A percentile compares a stretch with the other conserved stretches of the same genome.
Conservation (phyloP, 2,329 filamentous ascomycete genomes). For the Grosmannia clavigera region DNA sequence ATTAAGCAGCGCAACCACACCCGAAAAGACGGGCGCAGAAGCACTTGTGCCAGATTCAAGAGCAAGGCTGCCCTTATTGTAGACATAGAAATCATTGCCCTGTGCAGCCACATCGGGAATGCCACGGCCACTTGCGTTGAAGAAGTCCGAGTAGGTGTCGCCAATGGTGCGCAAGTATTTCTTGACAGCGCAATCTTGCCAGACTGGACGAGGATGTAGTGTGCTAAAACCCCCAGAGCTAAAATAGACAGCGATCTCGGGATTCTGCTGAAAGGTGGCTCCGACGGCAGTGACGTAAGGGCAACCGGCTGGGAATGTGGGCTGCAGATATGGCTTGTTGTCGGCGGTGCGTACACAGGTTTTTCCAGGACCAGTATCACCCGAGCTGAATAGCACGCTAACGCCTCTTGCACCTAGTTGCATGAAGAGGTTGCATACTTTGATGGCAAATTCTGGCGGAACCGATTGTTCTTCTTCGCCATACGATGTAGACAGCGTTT, state of each 20-base stretch:
- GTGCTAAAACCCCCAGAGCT: constrained; percentile 34
- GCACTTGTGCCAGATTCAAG: constrained; percentile 22
- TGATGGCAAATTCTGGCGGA: constrained; percentile 46
- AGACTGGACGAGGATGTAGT: constrained; percentile 28
- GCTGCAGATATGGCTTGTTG: constrained; percentile 20
- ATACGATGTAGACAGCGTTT: constrained; percentile 53
- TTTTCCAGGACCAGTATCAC: constrained; percentile 50
- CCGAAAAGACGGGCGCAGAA: constrained; percentile 27
- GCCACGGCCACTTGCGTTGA: constrained; percentile 30
- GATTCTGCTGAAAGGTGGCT: constrained; percentile 30
- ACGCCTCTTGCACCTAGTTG: constrained; percentile 57
- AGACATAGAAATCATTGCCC: constrained; percentile 23
- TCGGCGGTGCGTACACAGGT: constrained; percentile 45
- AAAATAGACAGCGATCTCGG: constrained; percentile 17
- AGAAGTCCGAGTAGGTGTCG: constrained; percentile 28
- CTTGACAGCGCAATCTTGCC: constrained; percentile 25
- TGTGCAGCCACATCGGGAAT: constrained; percentile 44
- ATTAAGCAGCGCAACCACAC: constrained; percentile 30
- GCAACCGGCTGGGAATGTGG: constrained; percentile 24
- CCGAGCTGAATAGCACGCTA: constrained; percentile 45
- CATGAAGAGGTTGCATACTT: constrained; percentile 51
- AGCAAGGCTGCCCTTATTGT: constrained; percentile 10
- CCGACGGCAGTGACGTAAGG: constrained; percentile 41
- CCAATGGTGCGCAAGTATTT: constrained; percentile 28
- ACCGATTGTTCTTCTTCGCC: constrained; percentile 55